Conservation (phyloP, 371 early-diverging fungal genomes). For the Encephalitozoon hellem region DNA sequence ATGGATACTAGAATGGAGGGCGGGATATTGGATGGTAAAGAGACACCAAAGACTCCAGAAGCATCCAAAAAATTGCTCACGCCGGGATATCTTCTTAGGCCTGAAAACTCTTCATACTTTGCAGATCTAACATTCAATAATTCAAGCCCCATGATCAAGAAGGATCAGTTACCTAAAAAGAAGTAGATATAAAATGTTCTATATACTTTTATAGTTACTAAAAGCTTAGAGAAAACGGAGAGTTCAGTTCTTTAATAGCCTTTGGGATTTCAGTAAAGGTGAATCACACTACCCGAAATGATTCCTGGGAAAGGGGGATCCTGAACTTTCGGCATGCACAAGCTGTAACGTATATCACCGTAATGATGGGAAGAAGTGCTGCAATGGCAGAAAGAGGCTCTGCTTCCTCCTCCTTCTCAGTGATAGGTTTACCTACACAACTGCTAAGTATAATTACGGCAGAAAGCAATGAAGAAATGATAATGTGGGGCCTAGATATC, state of each 20-base stretch:
- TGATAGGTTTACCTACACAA: neutral
- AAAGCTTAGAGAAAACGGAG: neutral
- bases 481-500: neutral
- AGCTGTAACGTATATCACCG: neutral
- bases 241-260: too few relatives aligned
- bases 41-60: neutral
- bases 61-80: neutral
- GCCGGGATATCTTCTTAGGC: neutral
- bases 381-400: neutral
- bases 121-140: constrained; percentile 37
- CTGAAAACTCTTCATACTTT: constrained; percentile 39
- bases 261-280: too few relatives aligned
- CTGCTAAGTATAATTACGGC: neutral
- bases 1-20: neutral
- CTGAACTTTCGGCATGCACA: neutral
- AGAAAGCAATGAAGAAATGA: neutral
- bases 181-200: neutral
- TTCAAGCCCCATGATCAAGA: constrained; percentile 40
- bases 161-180: neutral
- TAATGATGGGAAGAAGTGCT: neutral
- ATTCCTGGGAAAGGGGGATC: neutral
- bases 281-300: too few relatives aligned
- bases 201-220: neutral
- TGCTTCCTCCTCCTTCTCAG: neutral
- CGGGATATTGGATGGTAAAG: neutral